These are phyloP conservation scores for Prunus mira DNA, from an alignment of 306 rosid genomes.

Conservation along the genomic window DNA sequence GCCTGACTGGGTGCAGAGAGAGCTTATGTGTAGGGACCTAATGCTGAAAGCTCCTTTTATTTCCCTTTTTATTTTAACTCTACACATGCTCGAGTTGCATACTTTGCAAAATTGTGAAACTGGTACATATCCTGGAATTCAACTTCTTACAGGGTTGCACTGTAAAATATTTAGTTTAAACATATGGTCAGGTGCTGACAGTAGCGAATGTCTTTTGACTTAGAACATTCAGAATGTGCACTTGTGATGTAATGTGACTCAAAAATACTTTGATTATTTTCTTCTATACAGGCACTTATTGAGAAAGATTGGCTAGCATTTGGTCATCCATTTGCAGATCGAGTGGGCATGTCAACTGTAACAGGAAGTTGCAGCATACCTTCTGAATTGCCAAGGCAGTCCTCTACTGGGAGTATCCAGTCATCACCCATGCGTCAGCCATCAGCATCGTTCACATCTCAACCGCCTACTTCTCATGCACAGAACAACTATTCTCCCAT, in stretches of 20 bases:
- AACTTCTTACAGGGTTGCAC: neutral
- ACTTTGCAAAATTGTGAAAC: neutral
- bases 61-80: neutral
- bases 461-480: constrained; percentile 59
- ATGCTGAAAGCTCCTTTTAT: neutral
- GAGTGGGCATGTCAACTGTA: constrained; percentile 63
- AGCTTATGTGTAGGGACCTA: neutral
- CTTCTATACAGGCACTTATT: constrained; percentile 67
- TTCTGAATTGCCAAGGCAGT: constrained; percentile 78
- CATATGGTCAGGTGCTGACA: constrained; percentile 1
- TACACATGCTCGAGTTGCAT: neutral
- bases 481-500: constrained; percentile 87
- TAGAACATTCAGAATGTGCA: neutral
- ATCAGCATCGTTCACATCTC: constrained; percentile 62
- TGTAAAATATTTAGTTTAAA: neutral
- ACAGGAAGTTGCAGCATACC: constrained; percentile 55
- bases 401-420: constrained; percentile 55
- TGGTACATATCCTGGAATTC: neutral
- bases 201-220: neutral
- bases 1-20: neutral
- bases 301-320: constrained; percentile 99
- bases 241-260: constrained; percentile 1
- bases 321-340: constrained; percentile 94
- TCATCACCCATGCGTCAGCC: constrained; percentile 75
- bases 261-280: neutral